A percentile compares a stretch with the other conserved stretches of the same genome.
phyloP scores from a whole-genome alignment of 805 yeast species.

The Ogataea siamensis region DNA sequence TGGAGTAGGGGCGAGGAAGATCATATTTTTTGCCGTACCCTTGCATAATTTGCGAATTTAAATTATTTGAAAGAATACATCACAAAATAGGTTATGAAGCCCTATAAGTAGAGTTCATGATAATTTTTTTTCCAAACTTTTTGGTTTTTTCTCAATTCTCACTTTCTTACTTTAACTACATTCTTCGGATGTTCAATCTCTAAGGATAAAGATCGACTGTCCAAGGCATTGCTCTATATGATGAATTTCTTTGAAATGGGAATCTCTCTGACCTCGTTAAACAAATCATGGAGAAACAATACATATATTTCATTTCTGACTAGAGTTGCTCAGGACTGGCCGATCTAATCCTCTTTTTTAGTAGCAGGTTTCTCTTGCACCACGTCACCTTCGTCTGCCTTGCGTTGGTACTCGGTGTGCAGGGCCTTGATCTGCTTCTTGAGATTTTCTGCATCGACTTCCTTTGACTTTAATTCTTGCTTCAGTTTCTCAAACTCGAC shows the following conservation, averaged over 20 bases:
- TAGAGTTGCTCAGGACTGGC: not conserved
- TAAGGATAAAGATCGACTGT: slow-evolving; percentile 8
- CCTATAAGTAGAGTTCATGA: not conserved
- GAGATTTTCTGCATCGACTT: slow-evolving; percentile 32
- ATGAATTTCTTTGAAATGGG: slow-evolving; percentile 32
- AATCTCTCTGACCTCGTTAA: slow-evolving; percentile 35
- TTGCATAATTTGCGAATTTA: slow-evolving; percentile 25
- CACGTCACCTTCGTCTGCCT: slow-evolving; percentile 26
- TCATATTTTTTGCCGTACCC: slow-evolving; percentile 33
- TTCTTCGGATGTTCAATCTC: slow-evolving; percentile 2
- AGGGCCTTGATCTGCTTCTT: slow-evolving; percentile 44
- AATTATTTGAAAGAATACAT: not conserved
- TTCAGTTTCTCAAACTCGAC: slow-evolving; percentile 22
- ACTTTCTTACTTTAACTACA: not conserved
- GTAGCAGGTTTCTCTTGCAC: not conserved
- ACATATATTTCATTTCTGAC: slow-evolving; percentile 22
- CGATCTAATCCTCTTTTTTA: slow-evolving; percentile 10
- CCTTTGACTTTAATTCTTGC: slow-evolving; percentile 18
- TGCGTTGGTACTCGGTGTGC: slow-evolving; percentile 40
- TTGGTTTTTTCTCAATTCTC: not conserved
- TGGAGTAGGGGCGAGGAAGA: slow-evolving; percentile 44
- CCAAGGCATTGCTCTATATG: slow-evolving; percentile 16
- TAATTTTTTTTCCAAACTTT: not conserved
- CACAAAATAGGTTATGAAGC: slow-evolving; percentile 8
- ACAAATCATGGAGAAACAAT: slow-evolving; percentile 29